Conservation (phyloP, 225 moss, liverwort and hornwort genomes). For the Pseudoscleropodium purum region DNA sequence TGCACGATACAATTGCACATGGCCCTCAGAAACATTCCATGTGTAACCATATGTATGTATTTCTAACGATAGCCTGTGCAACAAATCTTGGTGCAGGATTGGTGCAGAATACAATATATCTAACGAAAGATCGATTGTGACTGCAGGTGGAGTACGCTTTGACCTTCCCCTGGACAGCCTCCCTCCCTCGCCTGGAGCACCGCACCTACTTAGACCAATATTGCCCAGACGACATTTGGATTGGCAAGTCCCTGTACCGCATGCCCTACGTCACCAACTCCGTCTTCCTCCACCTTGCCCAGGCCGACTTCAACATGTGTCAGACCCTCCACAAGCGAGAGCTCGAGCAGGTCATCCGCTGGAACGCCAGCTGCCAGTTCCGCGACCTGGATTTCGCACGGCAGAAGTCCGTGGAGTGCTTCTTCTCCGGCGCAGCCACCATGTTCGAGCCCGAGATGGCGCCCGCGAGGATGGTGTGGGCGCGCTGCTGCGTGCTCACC, state of each 20-base stretch:
- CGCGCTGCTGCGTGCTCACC: slow-evolving; percentile 23
- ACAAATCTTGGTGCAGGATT: not conserved
- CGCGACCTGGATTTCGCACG: slow-evolving; percentile 33
- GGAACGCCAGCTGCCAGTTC: slow-evolving; percentile 48
- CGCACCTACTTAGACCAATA: slow-evolving; percentile 42
- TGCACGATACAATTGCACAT: not conserved
- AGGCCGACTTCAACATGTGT: slow-evolving; percentile 56
- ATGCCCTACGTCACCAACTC: slow-evolving; percentile 46
- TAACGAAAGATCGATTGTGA: not conserved
- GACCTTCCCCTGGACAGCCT: slow-evolving; percentile 31
- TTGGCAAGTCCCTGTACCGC: slow-evolving; percentile 40
- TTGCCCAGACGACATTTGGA: slow-evolving; percentile 39
- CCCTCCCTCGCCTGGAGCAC: slow-evolving; percentile 38
- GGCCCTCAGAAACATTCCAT: not conserved
- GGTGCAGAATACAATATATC: not conserved
- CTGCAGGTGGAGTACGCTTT: slow-evolving; percentile 25
- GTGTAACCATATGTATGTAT: too few species aligned
- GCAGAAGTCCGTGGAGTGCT: slow-evolving; percentile 30
- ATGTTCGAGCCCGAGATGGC: slow-evolving; percentile 41
- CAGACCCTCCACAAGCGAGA: slow-evolving; percentile 43
- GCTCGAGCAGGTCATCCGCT: slow-evolving; percentile 34
- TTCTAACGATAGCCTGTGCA: not conserved
- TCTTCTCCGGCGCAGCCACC: slow-evolving; percentile 33
- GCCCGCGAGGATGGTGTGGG: slow-evolving; percentile 35
- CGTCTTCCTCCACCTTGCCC: slow-evolving; percentile 40